A percentile compares a stretch with the other conserved stretches of the same genome.
Conservation (phyloP, 192 early-diverging fungal genomes). For the Coemansia sp. region DNA sequence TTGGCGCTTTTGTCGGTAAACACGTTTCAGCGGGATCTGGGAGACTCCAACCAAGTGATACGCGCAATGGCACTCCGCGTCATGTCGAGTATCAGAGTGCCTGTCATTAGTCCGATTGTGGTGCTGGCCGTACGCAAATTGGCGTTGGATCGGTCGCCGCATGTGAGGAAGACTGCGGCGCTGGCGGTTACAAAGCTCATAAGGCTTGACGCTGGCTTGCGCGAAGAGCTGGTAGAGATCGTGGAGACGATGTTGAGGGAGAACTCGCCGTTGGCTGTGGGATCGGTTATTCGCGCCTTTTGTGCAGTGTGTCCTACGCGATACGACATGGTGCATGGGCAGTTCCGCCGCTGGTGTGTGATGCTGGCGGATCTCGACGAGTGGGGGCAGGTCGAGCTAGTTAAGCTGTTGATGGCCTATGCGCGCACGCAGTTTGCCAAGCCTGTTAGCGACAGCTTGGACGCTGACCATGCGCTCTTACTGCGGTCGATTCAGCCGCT, state of each 20-base stretch:
- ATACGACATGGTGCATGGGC: constrained; percentile 84
- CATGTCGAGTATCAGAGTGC: constrained; percentile 93
- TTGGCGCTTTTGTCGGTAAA: constrained; percentile 95
- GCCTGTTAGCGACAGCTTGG: constrained; percentile 54
- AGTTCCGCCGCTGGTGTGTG: constrained; percentile 86
- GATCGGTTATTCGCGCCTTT: constrained; percentile 85
- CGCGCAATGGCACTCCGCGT: constrained; percentile 95
- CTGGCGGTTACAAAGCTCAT: constrained; percentile 82
- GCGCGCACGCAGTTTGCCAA: constrained; percentile 62
- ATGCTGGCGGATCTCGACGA: constrained; percentile 91
- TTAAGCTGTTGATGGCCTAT: constrained; percentile 81
- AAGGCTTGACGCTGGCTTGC: constrained; percentile 79
- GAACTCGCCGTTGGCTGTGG: constrained; percentile 84
- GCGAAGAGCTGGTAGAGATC: constrained; percentile 76
- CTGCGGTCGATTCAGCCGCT: constrained; percentile 71
- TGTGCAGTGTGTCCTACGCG: constrained; percentile 84
- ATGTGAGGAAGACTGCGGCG: constrained; percentile 92
- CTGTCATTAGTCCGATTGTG: constrained; percentile 90
- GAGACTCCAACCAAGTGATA: constrained; percentile 91
- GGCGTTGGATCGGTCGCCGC: constrained; percentile 83
- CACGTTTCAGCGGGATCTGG: constrained; percentile 96
- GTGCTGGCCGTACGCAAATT: constrained; percentile 90
- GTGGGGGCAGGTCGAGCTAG: constrained; percentile 92
- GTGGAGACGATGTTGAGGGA: constrained; percentile 82
- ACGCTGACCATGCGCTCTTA: constrained; percentile 82